Conservation (phyloP, 768 basidiomycete species). For the Tulasnella sp. region DNA sequence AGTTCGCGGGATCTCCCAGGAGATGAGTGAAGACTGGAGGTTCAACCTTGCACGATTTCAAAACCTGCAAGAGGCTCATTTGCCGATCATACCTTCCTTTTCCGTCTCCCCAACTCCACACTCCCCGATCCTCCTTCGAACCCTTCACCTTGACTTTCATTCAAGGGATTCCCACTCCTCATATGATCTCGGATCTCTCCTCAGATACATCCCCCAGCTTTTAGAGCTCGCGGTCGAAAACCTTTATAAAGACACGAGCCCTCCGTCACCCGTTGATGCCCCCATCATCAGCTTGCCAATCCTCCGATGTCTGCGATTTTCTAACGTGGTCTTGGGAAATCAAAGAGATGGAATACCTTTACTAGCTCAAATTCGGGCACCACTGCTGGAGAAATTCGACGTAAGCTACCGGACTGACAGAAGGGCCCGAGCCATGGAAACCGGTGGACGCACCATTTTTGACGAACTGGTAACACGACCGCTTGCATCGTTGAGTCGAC, state of each 20-base stretch:
- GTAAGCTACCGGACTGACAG: neutral
- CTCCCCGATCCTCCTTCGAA: neutral
- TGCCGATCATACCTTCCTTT: neutral
- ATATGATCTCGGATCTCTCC: neutral
- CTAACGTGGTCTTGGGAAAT: neutral
- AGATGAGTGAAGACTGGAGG: neutral
- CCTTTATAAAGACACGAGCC: neutral
- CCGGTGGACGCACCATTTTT: neutral
- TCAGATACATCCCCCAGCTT: neutral
- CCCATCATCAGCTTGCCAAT: neutral
- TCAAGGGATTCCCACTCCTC: neutral
- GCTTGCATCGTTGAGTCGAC: neutral
- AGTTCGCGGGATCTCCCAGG: neutral
- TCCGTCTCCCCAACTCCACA: neutral
- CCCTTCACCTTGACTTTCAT: neutral
- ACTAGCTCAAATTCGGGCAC: neutral
- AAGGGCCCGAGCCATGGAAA: neutral
- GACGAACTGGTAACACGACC: neutral
- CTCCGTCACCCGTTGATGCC: neutral
- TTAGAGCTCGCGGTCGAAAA: neutral
- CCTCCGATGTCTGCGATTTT: neutral
- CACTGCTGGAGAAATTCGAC: neutral
- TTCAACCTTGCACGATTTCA: neutral
- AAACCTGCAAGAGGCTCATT: neutral
- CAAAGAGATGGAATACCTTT: neutral